Base-by-base conservation (phyloP, 148 eudicot genomes). In the Selenicereus undatus region DNA sequence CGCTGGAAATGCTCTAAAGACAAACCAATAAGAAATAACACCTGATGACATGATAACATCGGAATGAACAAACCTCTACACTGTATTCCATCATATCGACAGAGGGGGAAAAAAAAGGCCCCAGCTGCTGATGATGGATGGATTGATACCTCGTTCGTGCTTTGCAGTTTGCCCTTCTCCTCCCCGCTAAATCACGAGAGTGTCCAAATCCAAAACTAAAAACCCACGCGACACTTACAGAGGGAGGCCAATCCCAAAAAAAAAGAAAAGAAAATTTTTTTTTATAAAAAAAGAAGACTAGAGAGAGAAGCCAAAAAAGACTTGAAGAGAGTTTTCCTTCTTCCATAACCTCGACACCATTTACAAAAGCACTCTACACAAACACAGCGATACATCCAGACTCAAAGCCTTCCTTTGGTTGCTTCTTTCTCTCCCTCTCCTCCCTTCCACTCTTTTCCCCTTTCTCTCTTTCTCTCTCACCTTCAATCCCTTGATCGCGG, bases 401-500 rank as follows among this genome's bases (percentile, higher is more conserved):
- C 45, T 8, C 77, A 56, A 56, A 52, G 58, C 18, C 58, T 52
- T 18, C 16, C 72, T 68, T 29, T 68, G 39, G 9, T 68, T 68
- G 20, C 73, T 42, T 35, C 27, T 60, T 14, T 16, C 58, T 78
- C 39, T 66, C 73, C 45, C 77, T 22, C 71, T 21, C 81, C 43
- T 76, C 75, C 58, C 71, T 24, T 58, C 45, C 68, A 32, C 22
- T 43, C 35, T 48, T 74, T 75, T 68, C 36, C 69, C 71, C 81
- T 16, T 56, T 35, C 21, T 60, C 10, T 43, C 35, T 42, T 3
- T 73, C 36, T 71, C 54, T 73, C 76, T 73, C 81, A 45, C 18
- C 62, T 43, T 71, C 45, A 71, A 76, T 54, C 66, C 54, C 75
- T 73, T 70, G 82, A 80, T 82, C 90, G 84, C 77, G 73, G 84